These are phyloP conservation scores for Bassia scoparia DNA, from an alignment of 148 eudicot species.

Conservation along the genomic window DNA sequence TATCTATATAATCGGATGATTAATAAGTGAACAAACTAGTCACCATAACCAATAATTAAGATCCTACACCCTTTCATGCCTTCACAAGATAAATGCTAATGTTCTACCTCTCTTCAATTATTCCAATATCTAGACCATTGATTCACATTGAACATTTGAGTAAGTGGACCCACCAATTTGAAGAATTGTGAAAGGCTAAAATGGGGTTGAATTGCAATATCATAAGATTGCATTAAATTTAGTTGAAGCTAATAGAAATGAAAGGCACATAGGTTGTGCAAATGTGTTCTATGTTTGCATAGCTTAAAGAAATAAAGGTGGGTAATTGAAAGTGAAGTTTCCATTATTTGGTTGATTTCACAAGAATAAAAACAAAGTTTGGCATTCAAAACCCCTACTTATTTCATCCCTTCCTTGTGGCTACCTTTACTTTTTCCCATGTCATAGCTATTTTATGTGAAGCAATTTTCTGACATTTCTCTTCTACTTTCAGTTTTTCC, in stretches of 20 bases:
- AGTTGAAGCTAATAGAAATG: not conserved
- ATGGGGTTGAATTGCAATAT: too few species aligned
- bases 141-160: conserved; percentile 1
- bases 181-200: not conserved
- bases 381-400: conserved; percentile 7
- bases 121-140: not conserved
- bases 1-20: too few species aligned
- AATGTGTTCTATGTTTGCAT: conserved; percentile 6
- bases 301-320: not conserved
- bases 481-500: conserved; percentile 3
- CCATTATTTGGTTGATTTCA: conserved; percentile 4
- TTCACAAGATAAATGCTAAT: too few species aligned
- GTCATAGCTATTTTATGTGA: conserved; percentile 1
- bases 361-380: conserved; percentile 9
- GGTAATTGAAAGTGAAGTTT: conserved; percentile 9
- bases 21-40: too few species aligned
- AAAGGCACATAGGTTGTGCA: not conserved
- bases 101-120: too few species aligned
- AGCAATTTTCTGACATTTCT: conserved; percentile 11
- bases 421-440: not conserved
- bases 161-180: conserved; percentile 2
- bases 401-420: not conserved
- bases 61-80: too few species aligned
- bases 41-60: too few species aligned
- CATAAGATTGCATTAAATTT: not conserved